A percentile compares a stretch with the other conserved stretches of the same genome.
These are phyloP conservation scores for Mycena rosella DNA, from an alignment of 768 basidiomycete genomes.

Conservation along the genomic window DNA sequence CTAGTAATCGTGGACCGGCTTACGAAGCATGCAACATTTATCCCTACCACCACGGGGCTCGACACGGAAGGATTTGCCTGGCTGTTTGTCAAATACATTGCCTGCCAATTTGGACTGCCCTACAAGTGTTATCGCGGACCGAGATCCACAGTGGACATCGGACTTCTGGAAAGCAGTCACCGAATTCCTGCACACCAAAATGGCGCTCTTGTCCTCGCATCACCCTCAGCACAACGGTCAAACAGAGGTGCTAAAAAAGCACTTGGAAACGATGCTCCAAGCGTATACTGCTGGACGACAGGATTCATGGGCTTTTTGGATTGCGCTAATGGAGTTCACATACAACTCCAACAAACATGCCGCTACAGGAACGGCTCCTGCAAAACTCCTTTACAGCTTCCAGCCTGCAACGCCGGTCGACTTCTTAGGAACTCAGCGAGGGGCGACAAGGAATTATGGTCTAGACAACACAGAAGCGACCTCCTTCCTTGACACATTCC, in stretches of 20 bases:
- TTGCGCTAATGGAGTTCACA: conserved; percentile 41
- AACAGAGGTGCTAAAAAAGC: conserved; percentile 46
- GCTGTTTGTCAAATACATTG: conserved; percentile 10
- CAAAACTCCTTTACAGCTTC: conserved; percentile 22
- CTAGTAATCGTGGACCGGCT: neutral
- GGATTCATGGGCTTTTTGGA: conserved; percentile 38
- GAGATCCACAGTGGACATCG: neutral
- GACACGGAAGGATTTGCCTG: conserved; percentile 1
- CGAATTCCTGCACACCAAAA: neutral
- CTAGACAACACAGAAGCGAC: too few species aligned
- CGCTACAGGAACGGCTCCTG: neutral
- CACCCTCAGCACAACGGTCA: neutral
- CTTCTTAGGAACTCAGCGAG: too few species aligned
- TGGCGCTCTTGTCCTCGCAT: conserved; percentile 12
- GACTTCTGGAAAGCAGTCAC: conserved; percentile 19
- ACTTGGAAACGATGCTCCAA: conserved; percentile 42
- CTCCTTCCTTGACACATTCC: too few species aligned
- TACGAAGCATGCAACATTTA: conserved; percentile 25
- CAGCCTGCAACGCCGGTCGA: conserved; percentile 11
- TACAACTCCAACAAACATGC: conserved; percentile 36
- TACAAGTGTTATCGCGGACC: conserved; percentile 10
- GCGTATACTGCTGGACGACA: conserved; percentile 29
- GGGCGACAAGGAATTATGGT: too few species aligned
- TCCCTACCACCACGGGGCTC: conserved; percentile 18
- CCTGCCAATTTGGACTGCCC: conserved; percentile 15